Evolutionary conservation across 768 basidiomycete genomes (phyloP).

Genomic region (Vararia minispora): DNA sequence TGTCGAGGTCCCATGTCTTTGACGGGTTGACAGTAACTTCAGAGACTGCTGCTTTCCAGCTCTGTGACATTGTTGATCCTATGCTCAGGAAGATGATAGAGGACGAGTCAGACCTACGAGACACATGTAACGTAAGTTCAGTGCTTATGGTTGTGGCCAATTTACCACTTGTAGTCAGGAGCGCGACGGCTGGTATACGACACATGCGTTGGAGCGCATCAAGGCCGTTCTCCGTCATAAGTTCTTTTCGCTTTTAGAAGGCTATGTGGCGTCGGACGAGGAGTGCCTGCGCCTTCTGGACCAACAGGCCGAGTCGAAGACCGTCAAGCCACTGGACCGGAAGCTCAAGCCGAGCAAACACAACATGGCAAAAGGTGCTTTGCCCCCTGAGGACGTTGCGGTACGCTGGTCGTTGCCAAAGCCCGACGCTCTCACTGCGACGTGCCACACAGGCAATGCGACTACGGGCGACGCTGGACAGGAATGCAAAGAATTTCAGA

Average conservation of each 20-base stretch:
- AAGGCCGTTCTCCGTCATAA: constrained; percentile 80
- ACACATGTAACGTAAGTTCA: constrained; percentile 59
- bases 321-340: constrained; percentile 32
- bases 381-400: constrained; percentile 75
- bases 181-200: constrained; percentile 84
- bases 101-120: constrained; percentile 54
- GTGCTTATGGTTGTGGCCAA: not conserved
- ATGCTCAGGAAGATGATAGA: constrained; percentile 77
- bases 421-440: not conserved
- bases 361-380: constrained; percentile 82
- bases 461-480: constrained; percentile 39
- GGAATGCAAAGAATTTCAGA: constrained; percentile 8
- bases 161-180: constrained; percentile 30
- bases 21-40: constrained; percentile 73
- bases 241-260: constrained; percentile 68
- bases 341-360: constrained; percentile 61
- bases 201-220: constrained; percentile 69
- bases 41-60: constrained; percentile 88
- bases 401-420: constrained; percentile 28
- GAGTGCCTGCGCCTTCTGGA: constrained; percentile 59
- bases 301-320: constrained; percentile 21
- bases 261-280: constrained; percentile 58
- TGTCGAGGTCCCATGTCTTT: constrained; percentile 62
- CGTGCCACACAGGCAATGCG: constrained; percentile 43
- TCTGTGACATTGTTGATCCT: constrained; percentile 85